phyloP scores from a whole-genome alignment of 2,329 filamentous ascomycete genomes.

The Aspergillus aculeatus region DNA sequence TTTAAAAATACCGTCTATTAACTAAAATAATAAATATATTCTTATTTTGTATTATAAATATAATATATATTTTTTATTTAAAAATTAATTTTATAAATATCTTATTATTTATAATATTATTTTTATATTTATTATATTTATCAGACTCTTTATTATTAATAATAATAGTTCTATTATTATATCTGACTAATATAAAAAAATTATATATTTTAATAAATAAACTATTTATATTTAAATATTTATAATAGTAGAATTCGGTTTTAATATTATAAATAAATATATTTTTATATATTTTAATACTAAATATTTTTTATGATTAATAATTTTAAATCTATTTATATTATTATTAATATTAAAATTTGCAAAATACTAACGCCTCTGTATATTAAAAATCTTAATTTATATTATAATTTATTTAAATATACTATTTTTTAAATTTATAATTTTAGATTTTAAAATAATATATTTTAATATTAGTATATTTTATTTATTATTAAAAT shows the following conservation, averaged over 20 bases:
- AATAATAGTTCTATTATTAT: background rate
- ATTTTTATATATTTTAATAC: background rate
- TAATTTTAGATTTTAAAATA: background rate
- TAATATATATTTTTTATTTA: too few species aligned
- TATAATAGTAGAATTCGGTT: background rate
- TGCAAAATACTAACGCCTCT: too few species aligned
- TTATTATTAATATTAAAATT: background rate
- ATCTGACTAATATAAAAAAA: background rate
- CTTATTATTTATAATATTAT: background rate
- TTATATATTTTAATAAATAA: background rate
- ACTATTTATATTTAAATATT: background rate
- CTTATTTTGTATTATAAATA: too few species aligned
- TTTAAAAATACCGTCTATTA: too few species aligned
- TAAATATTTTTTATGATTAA: background rate
- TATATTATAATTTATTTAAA: too few species aligned
- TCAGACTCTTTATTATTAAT: background rate
- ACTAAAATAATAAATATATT: too few species aligned
- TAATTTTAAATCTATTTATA: background rate
- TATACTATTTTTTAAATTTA: too few species aligned
- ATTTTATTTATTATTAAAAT: background rate
- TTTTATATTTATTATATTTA: background rate
- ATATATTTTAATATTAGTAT: background rate
- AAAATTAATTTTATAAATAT: background rate
- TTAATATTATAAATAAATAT: background rate
- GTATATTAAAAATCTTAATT: too few species aligned